These are phyloP conservation scores for Boletellus sp. DNA, from an alignment of 1,284 basidiomycete genomes.

Conservation along the genomic window DNA sequence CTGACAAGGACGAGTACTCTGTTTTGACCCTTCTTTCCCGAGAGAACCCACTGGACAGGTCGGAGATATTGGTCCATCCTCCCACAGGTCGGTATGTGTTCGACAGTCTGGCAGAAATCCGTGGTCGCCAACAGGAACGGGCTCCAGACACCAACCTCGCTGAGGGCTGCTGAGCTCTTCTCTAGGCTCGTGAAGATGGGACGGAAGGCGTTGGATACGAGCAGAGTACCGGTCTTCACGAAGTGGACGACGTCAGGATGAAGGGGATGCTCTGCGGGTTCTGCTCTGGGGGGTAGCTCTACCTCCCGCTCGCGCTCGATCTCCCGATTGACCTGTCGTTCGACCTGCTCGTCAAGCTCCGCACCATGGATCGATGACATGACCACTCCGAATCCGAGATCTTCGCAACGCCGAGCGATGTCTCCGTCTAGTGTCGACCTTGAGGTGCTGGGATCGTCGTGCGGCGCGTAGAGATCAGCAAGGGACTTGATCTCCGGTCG, in stretches of 20 bases:
- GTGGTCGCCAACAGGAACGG: slow-evolving; percentile 19
- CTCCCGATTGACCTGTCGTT: not conserved
- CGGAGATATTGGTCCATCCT: slow-evolving; percentile 32
- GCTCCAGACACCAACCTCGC: slow-evolving; percentile 6
- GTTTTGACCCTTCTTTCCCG: slow-evolving; percentile 3
- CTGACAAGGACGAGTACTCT: slow-evolving; percentile 36
- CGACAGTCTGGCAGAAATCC: slow-evolving; percentile 19
- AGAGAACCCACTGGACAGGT: slow-evolving; percentile 42
- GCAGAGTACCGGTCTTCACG: slow-evolving; percentile 14
- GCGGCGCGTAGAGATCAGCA: slow-evolving; percentile 33
- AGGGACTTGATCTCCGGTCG: slow-evolving; percentile 36
- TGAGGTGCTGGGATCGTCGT: not conserved
- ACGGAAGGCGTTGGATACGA: not conserved
- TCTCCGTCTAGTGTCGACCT: not conserved
- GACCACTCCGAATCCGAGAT: too few relatives aligned
- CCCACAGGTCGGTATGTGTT: not conserved
- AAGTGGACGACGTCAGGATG: slow-evolving; percentile 18
- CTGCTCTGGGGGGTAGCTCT: not conserved
- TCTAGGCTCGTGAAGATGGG: slow-evolving; percentile 8
- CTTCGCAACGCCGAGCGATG: too few relatives aligned
- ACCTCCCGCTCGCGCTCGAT: slow-evolving; percentile 3
- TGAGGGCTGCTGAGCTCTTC: not conserved
- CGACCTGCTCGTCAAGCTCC: not conserved
- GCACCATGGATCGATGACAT: too few relatives aligned
- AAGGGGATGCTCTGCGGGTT: not conserved